Evolutionary conservation across 2,329 filamentous ascomycete species (phyloP), one percentile per base, ranked within the genome.

Genomic region (Aureobasidium sp.): DNA sequence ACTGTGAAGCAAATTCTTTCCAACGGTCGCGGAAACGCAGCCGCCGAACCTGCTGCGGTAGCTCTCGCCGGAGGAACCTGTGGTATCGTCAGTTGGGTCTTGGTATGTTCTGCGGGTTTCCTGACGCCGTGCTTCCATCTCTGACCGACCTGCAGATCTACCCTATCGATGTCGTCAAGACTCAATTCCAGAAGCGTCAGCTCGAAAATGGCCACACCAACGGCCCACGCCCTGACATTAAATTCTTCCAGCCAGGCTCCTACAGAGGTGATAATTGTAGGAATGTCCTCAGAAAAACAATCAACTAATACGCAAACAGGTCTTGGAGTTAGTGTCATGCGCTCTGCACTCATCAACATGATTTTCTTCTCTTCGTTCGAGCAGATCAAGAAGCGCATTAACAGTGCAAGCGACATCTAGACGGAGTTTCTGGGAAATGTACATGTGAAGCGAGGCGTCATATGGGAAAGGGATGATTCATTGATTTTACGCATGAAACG

Each of bases 301-400:
- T n/a, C 10, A 10, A 29, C 38, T 54, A 10, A 40, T 34, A 8
- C 5, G 7, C 10, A 11, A 34, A 14, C 52, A 74, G 72, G 74
- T 25, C 76, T 94, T 3, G 86, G 84, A 19, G 88, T 93, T 22
- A 90, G 86, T 32, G 90, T 93, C 83, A 79, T 81, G 59, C 83
- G 88, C 53, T 90, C 87, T 11, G 90, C 86, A 62, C 76, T 88
- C 49, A 83, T 93, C 61, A 94, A 94, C 66, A 87, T 88, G 60
- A 86, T 94, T 62, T 94, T 94, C 76, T 94, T 94, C 72, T 90
- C 86, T 38, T 85, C 84, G 34, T 94, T 93, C 66, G 88, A 94
- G 70, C 84, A 88, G 62, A 79, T 88, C 62, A 93, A 93, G 70
- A 78, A 76, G 63, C 66, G 68, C 47, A 74, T 78, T 65, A 78